Evolutionary conservation across 495 filamentous ascomycete genomes (phyloP).

Genomic region (Podospora pseudopauciseta): DNA sequence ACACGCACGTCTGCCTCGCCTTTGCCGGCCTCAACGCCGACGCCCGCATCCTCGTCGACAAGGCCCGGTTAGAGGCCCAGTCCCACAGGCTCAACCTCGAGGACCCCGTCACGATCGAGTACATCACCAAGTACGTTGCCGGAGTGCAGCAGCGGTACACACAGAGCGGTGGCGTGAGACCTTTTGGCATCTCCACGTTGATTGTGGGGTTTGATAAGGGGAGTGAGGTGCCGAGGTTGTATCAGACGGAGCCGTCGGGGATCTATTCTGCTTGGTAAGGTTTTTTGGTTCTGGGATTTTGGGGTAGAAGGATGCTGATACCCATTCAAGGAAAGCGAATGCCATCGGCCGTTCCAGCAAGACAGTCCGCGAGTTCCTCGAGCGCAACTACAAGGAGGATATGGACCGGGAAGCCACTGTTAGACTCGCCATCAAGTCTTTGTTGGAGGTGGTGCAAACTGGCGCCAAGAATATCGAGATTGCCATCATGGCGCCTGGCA

Average conservation of each 20-base stretch:
- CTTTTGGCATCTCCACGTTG: constrained; percentile 96
- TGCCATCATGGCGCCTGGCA: constrained; percentile 95
- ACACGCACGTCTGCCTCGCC: constrained; percentile 92
- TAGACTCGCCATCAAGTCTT: constrained; percentile 92
- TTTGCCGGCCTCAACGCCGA: constrained; percentile 97
- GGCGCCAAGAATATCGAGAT: constrained; percentile 99
- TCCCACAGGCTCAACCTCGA: constrained; percentile 97
- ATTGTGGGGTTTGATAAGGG: constrained; percentile 96
- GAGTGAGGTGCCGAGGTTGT: constrained; percentile 78
- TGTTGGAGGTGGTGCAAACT: constrained; percentile 96
- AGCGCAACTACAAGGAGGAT: constrained; percentile 94
- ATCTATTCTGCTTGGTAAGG: constrained; percentile 96
- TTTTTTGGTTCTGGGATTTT: background rate
- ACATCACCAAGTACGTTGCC: constrained; percentile 98
- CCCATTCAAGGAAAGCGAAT: constrained; percentile 82
- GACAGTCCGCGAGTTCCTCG: constrained; percentile 95
- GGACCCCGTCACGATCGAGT: constrained; percentile 95
- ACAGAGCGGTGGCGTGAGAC: constrained; percentile 93
- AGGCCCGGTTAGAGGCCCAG: constrained; percentile 93
- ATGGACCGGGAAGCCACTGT: constrained; percentile 98
- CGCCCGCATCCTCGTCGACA: constrained; percentile 94
- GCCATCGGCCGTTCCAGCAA: constrained; percentile 97
- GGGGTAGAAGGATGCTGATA: background rate
- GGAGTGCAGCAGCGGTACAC: constrained; percentile 98
- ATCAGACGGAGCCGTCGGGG: constrained; percentile 96